Evolutionary conservation across 164 flowering plant genomes (phyloP).

Genomic region (Cinnamomum micranthum): DNA sequence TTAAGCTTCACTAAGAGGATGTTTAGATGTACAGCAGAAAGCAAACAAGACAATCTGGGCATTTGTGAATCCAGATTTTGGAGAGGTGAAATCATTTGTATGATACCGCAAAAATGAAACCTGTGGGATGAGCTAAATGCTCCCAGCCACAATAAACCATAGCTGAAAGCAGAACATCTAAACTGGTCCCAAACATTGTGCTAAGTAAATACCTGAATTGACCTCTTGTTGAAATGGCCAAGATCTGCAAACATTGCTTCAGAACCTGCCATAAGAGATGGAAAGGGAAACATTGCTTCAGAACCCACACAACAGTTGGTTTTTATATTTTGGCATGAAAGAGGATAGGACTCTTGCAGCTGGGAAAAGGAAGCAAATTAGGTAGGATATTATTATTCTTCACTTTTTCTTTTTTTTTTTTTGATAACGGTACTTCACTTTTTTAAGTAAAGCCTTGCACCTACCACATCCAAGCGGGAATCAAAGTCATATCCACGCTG

Average conservation of each 20-base stretch:
- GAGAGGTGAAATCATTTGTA: neutral
- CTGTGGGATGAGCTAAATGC: neutral
- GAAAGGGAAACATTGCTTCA: neutral
- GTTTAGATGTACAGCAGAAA: neutral
- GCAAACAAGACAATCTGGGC: neutral
- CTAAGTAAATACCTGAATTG: constrained; percentile 57
- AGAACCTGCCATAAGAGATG: constrained; percentile 46
- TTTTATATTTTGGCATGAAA: neutral
- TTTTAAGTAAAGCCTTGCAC: no score
- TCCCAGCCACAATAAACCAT: neutral
- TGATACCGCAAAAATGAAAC: no score
- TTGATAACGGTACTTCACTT: no score
- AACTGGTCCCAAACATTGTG: neutral
- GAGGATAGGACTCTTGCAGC: neutral
- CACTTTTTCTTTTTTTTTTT: no score
- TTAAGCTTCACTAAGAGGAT: neutral
- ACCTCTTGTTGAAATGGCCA: constrained; percentile 69
- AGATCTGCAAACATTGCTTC: constrained; percentile 91
- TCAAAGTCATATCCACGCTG: no score
- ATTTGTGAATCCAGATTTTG: no score
- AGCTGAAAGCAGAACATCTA: neutral
- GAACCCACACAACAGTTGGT: neutral
- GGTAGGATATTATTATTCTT: no score
- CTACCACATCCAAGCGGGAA: no score
- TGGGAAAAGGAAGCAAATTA: no score